A percentile compares a stretch with the other conserved stretches of the same genome.
Conservation (phyloP, 2,329 filamentous ascomycete species). For the Neospermospora avenae region DNA sequence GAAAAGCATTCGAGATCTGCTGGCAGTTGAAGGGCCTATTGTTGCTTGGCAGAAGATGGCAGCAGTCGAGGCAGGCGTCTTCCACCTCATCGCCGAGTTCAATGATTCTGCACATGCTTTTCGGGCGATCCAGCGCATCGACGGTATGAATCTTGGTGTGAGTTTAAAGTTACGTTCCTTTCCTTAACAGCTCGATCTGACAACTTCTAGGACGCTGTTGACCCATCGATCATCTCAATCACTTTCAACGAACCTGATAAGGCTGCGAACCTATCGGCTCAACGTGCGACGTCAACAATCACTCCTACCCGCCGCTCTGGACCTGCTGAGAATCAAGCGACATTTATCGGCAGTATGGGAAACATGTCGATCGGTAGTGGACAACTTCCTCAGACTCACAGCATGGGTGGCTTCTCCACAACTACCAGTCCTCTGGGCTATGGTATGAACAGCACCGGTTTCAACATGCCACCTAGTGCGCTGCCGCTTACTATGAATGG, state of each 20-base stretch:
- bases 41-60: conserved; percentile 48
- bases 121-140: conserved; percentile 3
- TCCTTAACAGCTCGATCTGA: background rate
- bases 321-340: background rate
- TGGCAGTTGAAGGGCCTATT: conserved; percentile 49
- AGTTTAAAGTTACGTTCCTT: background rate
- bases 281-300: background rate
- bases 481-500: background rate
- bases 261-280: background rate
- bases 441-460: background rate
- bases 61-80: conserved; percentile 41
- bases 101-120: conserved; percentile 4
- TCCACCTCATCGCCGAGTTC: conserved; percentile 32
- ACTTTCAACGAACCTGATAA: conserved; percentile 5
- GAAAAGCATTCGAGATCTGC: conserved; percentile 39
- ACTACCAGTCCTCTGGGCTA: background rate
- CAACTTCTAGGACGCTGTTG: background rate
- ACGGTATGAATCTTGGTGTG: conserved; percentile 3
- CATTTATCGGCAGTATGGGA: background rate
- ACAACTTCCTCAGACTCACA: background rate
- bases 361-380: background rate
- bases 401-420: background rate
- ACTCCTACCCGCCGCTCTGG: conserved; percentile 12
- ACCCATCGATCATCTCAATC: background rate
- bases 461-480: background rate